Evolutionary conservation across 2,329 filamentous ascomycete genomes (phyloP).

Genomic region (Arthroderma uncinatum): DNA sequence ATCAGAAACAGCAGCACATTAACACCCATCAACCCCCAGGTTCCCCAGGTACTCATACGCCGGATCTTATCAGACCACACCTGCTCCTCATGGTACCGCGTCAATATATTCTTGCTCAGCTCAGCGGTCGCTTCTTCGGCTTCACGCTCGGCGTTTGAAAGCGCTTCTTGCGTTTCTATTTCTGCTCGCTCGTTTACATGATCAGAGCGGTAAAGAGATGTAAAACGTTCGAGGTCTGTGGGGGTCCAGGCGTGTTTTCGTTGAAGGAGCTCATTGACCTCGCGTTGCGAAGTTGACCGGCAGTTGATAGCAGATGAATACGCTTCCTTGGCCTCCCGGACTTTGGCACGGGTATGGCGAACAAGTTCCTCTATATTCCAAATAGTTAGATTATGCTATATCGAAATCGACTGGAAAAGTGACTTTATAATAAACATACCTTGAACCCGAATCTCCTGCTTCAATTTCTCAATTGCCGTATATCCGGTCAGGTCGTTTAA

Average conservation of each 20-base stretch:
- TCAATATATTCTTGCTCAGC: slow-evolving; percentile 72
- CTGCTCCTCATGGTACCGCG: slow-evolving; percentile 95
- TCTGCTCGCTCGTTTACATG: slow-evolving; percentile 87
- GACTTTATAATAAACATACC: slow-evolving; percentile 34
- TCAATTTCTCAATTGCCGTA: slow-evolving; percentile 76
- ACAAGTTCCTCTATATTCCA: slow-evolving; percentile 41
- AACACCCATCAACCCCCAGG: slow-evolving; percentile 94
- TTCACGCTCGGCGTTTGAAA: slow-evolving; percentile 65
- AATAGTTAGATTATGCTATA: slow-evolving; percentile 7
- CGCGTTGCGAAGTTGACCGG: slow-evolving; percentile 80
- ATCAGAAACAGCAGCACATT: slow-evolving; percentile 83
- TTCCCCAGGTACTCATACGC: slow-evolving; percentile 94
- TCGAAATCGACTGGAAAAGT: neutral
- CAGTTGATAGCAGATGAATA: slow-evolving; percentile 78
- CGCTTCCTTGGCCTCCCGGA: slow-evolving; percentile 58
- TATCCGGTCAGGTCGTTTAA: slow-evolving; percentile 95
- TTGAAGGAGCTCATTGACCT: slow-evolving; percentile 87
- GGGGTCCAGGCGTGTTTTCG: slow-evolving; percentile 89
- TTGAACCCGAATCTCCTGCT: slow-evolving; percentile 61
- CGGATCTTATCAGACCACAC: slow-evolving; percentile 98
- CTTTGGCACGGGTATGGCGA: slow-evolving; percentile 46
- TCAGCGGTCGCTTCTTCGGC: slow-evolving; percentile 66
- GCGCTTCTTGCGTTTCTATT: slow-evolving; percentile 54
- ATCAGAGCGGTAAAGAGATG: slow-evolving; percentile 78
- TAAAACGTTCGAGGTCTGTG: slow-evolving; percentile 84